These are phyloP conservation scores for Auriscalpium orientale DNA, from an alignment of 768 basidiomycete genomes.

Conservation along the genomic window DNA sequence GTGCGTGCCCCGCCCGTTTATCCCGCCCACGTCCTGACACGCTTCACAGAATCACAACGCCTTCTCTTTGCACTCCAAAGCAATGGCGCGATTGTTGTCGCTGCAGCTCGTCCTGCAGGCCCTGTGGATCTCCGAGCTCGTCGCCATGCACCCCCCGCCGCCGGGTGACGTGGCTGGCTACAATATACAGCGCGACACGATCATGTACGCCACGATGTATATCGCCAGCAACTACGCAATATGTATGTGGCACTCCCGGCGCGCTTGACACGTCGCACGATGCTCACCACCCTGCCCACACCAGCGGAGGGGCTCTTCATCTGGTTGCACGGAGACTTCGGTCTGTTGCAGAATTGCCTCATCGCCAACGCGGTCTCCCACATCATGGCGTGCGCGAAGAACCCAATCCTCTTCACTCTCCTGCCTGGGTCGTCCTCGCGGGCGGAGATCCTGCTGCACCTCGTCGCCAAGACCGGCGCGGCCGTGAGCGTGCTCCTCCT, in stretches of 20 bases:
- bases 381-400: slow-evolving; percentile 28
- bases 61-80: slow-evolving; percentile 25
- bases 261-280: neutral
- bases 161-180: slow-evolving; percentile 2
- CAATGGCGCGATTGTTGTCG: slow-evolving; percentile 26
- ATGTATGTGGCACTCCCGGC: slow-evolving; percentile 21
- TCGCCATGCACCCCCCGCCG: slow-evolving; percentile 6
- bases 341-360: slow-evolving; percentile 20
- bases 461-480: slow-evolving; percentile 33
- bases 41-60: slow-evolving; percentile 24
- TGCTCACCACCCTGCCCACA: neutral
- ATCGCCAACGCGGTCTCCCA: slow-evolving; percentile 29
- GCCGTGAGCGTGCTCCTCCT: slow-evolving; percentile 29
- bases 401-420: slow-evolving; percentile 14
- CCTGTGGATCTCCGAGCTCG: slow-evolving; percentile 23
- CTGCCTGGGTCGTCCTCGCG: slow-evolving; percentile 21
- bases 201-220: slow-evolving; percentile 25
- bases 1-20: slow-evolving; percentile 10
- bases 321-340: slow-evolving; percentile 23
- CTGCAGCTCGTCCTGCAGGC: slow-evolving; percentile 21
- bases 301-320: slow-evolving; percentile 25
- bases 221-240: slow-evolving; percentile 26
- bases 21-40: neutral
- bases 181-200: slow-evolving; percentile 7
- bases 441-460: slow-evolving; percentile 27